Conservation (phyloP, 192 early-diverging fungal genomes). For the Coemansia sp. region DNA sequence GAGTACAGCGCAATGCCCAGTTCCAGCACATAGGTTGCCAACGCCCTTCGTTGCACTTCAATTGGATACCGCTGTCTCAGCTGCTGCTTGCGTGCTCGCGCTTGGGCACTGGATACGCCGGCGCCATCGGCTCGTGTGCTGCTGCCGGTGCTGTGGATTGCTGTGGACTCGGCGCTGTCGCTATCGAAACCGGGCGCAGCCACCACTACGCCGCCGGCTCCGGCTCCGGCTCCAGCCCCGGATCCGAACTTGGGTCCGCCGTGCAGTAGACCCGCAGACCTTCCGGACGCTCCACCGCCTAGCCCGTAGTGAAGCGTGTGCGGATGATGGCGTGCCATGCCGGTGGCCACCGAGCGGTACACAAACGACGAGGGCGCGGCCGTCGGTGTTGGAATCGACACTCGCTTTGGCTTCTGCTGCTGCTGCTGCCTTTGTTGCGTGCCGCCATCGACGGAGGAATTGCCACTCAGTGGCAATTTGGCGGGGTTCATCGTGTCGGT, state of each 20-base stretch:
- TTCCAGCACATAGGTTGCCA: slow-evolving; percentile 69
- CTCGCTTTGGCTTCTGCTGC: slow-evolving; percentile 28
- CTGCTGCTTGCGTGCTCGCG: neutral
- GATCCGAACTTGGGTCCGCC: too few species aligned
- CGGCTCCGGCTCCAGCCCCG: too few species aligned
- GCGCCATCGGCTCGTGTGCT: neutral
- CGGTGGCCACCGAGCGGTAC: slow-evolving; percentile 8
- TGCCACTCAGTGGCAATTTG: neutral
- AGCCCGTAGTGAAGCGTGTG: neutral
- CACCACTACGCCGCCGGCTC: neutral
- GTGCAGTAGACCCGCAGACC: too few species aligned
- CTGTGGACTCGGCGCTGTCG: slow-evolving; percentile 28
- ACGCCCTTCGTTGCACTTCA: slow-evolving; percentile 34
- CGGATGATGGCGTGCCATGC: neutral
- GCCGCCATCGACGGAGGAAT: neutral
- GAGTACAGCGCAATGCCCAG: slow-evolving; percentile 75
- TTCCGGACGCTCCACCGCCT: too few species aligned
- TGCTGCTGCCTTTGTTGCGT: neutral
- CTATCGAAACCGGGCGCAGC: neutral
- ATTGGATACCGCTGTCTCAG: neutral
- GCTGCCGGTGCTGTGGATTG: slow-evolving; percentile 17
- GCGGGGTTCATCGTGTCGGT: too few species aligned
- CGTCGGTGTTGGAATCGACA: slow-evolving; percentile 32
- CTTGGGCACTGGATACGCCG: neutral
- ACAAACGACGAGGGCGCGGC: slow-evolving; percentile 24